A percentile compares a stretch with the other conserved stretches of the same genome.
phyloP scores from a whole-genome alignment of 2,329 filamentous ascomycete genomes.

The Fusarium continuum region DNA sequence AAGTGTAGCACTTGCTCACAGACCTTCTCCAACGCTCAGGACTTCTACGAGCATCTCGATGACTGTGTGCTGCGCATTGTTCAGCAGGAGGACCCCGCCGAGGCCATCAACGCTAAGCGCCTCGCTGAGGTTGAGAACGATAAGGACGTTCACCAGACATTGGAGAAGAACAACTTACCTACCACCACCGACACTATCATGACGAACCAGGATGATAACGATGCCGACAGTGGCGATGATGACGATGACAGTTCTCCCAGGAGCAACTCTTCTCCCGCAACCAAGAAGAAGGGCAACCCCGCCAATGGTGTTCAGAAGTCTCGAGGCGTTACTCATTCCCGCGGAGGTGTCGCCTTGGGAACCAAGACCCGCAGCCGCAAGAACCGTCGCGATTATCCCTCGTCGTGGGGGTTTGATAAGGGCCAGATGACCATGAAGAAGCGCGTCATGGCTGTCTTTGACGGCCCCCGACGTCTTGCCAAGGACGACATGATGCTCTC shows the following conservation, averaged over 20 bases:
- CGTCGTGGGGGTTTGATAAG: conserved; percentile 90
- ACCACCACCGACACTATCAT: conserved; percentile 52
- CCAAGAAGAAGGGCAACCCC: conserved; percentile 66
- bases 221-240: conserved; percentile 63
- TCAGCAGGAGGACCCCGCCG: conserved; percentile 74
- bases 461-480: conserved; percentile 85
- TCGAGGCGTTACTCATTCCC: conserved; percentile 79
- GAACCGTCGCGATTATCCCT: conserved; percentile 91
- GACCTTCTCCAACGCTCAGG: conserved; percentile 91
- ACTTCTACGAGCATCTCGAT: conserved; percentile 97
- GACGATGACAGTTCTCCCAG: conserved; percentile 61
- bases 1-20: conserved; percentile 95
- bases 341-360: conserved; percentile 71
- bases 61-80: conserved; percentile 77
- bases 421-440: conserved; percentile 99
- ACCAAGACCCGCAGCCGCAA: conserved; percentile 77
- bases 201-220: conserved; percentile 63
- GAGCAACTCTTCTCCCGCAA: conserved; percentile 51
- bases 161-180: conserved; percentile 70
- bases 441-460: conserved; percentile 91
- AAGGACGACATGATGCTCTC: conserved; percentile 99
- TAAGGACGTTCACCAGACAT: conserved; percentile 67
- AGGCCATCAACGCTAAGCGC: conserved; percentile 73
- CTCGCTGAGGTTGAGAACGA: conserved; percentile 73
- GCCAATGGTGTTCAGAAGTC: conserved; percentile 70